These are phyloP conservation scores for Arthrobotrys conoides DNA, from an alignment of 2,329 filamentous ascomycete species.

Conservation along the genomic window DNA sequence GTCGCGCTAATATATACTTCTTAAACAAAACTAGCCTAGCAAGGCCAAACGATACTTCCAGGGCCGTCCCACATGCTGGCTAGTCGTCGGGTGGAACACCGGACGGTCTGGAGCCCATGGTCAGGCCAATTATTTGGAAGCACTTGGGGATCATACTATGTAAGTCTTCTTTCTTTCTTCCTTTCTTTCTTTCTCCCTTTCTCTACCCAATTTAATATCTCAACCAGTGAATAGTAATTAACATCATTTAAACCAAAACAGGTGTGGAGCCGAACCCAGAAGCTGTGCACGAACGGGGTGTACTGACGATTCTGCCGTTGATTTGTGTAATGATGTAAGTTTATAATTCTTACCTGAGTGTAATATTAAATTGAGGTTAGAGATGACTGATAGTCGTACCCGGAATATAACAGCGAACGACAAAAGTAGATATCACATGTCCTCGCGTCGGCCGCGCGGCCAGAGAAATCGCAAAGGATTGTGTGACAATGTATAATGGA, in stretches of 20 bases:
- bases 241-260: background rate
- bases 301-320: background rate
- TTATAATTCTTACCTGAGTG: no score
- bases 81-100: background rate
- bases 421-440: constrained; percentile 15
- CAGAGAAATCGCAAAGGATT: constrained; percentile 9
- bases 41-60: constrained; percentile 18
- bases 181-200: background rate
- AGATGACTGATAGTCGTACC: no score
- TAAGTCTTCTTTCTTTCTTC: background rate
- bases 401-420: constrained; percentile 5
- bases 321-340: constrained; percentile 30
- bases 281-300: constrained; percentile 4
- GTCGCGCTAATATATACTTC: background rate
- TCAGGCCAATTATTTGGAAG: background rate
- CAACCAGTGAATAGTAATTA: background rate
- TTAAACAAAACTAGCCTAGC: constrained; percentile 3
- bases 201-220: no score
- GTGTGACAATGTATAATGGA: background rate
- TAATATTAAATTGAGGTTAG: no score
- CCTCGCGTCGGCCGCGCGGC: constrained; percentile 4
- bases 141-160: constrained; percentile 5
- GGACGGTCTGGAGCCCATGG: background rate
- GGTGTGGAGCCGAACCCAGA: constrained; percentile 17
- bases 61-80: constrained; percentile 11